Conservation (phyloP, 495 filamentous ascomycete genomes). For the Penicillium crystallinum region DNA sequence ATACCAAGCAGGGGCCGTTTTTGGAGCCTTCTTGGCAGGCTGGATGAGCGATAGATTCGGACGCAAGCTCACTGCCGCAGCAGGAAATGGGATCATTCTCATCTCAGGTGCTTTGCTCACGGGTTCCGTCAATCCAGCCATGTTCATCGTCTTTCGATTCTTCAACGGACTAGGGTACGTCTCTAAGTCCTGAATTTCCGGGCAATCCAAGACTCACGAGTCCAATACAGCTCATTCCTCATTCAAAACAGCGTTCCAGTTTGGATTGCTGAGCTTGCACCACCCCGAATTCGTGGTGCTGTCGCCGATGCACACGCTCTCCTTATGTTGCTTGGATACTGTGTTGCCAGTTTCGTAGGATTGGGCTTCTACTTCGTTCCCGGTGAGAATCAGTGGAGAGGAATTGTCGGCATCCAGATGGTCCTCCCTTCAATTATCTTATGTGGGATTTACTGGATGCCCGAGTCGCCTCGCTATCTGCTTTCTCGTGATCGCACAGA, state of each 20-base stretch:
- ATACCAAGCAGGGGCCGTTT: background rate
- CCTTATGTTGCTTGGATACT: background rate
- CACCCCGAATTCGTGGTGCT: background rate
- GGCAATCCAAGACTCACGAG: background rate
- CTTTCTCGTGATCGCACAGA: background rate
- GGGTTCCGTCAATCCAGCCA: background rate
- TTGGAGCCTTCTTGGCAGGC: background rate
- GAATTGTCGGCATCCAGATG: background rate
- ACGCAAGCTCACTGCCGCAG: background rate
- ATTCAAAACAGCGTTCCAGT: constrained; percentile 1
- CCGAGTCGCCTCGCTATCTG: constrained; percentile 7
- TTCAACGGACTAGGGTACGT: background rate
- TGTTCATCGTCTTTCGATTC: background rate
- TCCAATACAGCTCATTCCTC: background rate
- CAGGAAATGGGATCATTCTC: background rate
- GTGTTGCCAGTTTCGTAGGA: background rate
- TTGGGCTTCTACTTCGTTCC: background rate
- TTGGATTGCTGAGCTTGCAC: constrained; percentile 4
- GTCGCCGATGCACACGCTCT: constrained; percentile 1
- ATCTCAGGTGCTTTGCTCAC: background rate
- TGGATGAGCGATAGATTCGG: background rate
- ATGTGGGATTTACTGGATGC: background rate
- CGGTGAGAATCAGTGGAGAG: background rate
- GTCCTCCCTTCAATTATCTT: background rate
- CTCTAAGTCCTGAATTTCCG: background rate